Percentiles rank a stretch among this genome's conserved stretches.
These are phyloP conservation scores for Paraleonurus japonicus DNA, from an alignment of 257 asterid species.

Conservation along the genomic window DNA sequence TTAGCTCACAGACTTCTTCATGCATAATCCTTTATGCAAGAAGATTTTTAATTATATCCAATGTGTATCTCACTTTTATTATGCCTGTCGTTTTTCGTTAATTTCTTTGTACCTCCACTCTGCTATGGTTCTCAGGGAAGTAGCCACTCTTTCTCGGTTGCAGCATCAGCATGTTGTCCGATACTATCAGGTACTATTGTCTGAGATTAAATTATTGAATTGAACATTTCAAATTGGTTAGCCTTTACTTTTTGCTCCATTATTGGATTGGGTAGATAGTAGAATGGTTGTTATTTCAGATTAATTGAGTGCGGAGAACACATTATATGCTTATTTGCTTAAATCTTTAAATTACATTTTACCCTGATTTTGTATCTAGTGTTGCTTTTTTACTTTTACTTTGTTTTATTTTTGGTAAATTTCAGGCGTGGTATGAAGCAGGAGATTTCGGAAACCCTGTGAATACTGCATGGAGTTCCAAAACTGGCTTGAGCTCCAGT, in stretches of 20 bases:
- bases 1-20: conserved; percentile 2
- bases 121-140: conserved; percentile 64
- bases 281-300: conserved; percentile 10
- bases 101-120: conserved; percentile 21
- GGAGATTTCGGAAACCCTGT: conserved; percentile 62
- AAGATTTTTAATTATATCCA: background rate
- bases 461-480: conserved; percentile 58
- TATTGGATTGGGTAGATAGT: conserved; percentile 10
- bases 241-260: conserved; percentile 15
- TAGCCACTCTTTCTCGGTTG: conserved; percentile 89
- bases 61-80: background rate
- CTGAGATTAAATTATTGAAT: conserved; percentile 1
- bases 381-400: conserved; percentile 16
- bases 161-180: conserved; percentile 98
- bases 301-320: conserved; percentile 14
- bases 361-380: conserved; percentile 18
- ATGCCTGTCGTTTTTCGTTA: conserved; percentile 6
- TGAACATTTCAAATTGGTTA: background rate
- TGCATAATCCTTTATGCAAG: conserved; percentile 6
- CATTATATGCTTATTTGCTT: background rate
- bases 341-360: background rate
- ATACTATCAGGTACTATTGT: conserved; percentile 76
- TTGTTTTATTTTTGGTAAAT: conserved; percentile 4
- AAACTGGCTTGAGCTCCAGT: conserved; percentile 64
- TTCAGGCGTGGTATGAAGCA: conserved; percentile 98